Base-by-base conservation (phyloP, 192 early-diverging fungal genomes). In the Paraglomus occultum region DNA sequence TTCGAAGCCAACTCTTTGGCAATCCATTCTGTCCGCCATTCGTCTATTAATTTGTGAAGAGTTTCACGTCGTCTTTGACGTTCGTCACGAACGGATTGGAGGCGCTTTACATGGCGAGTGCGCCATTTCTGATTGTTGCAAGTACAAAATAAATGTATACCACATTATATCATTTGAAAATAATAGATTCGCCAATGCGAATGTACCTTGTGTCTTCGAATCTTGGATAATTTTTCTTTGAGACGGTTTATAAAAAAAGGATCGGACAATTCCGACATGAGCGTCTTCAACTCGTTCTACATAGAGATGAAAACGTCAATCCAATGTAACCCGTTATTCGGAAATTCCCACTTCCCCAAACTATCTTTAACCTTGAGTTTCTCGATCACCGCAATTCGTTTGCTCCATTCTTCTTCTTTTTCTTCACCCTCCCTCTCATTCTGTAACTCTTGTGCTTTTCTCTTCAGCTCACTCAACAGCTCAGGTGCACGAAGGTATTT, bases 11-110 rank as follows among this genome's bases (percentile, higher is more conserved):
- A 39, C 5, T 71, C 70, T 67, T 71, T 63, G 12, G 65, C 44
- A 39, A 71, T 71, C 61, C 58, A 61, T 48, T 71, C 61, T 8
- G 67, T 71, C 23, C 74, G 43, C 74, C 74, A 75, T 20, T 58
- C 53, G 42, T 75, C 74, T 22, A 75, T 58, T 39, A 44, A 57
- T 65, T 72, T 75, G 17, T 71, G 70, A 22, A 75, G 60, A 39
- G 59, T 72, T 67, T 75, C 63, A 17, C 69, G 62, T 15, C 53
- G 46, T 45, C 68, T 38, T 55, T 64, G 51, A 11, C 70, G 51
- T 64, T 75, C 63, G 44, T 75, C 70, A 8, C 70, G 70, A 2
- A 69, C 60, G 5, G n/a, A 31, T 59, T 72, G 74, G 20, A 75
- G 61, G 20, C 57, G 53, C 15, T 67, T 72, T 6, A 75, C 50